Evolutionary conservation across 805 yeast species (phyloP), one percentile per base, ranked within the genome.

Genomic region (Pichia manshurica): DNA sequence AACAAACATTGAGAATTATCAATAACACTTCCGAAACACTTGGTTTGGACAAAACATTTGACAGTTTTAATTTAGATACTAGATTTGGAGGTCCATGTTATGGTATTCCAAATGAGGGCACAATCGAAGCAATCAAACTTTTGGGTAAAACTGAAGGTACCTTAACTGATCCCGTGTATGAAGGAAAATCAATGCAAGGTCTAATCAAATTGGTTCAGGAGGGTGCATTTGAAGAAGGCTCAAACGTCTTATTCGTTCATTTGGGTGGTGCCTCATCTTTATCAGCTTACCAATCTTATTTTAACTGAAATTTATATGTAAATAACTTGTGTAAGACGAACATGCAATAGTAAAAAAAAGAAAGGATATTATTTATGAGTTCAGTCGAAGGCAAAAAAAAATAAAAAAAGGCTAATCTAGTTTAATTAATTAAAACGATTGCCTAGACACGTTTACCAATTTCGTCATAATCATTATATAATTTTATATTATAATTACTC

Each of bases 131-230:
- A n/a, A 65, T 65, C 43, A 61, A 64, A 34, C 50, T 65, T n/a
- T 60, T 65, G 48, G 69, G 64, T 46, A 51, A 55, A 46, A 57
- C 66, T 8, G 69, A 65, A 51, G 69, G 69, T 48, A 66, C 64
- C 21, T 59, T 65, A 47, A 62, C 66, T 41, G 69, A 65, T 54
- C 69, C 69, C 2, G 69, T 65, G 25, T 65, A 65, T 50, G 69
- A 65, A 48, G 69, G 69, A 45, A 65, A 65, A 43, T 62, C 68
- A 3, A 63, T 65, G 66, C 62, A 61, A 45, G 68, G 68, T 43
- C 43, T 64, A 47, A 62, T 64, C 23, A 56, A 57, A 44, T 40
- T 58, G 37, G 52, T 60, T 17, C 56, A 51, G 37, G 62, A 64
- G 49, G 56, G 50, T 39, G 60, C 57, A 21, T 57, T 63, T 39